Evolutionary conservation across 768 basidiomycete species (phyloP), one percentile per base, ranked within the genome.

Genomic region (Phallus indusiatus): DNA sequence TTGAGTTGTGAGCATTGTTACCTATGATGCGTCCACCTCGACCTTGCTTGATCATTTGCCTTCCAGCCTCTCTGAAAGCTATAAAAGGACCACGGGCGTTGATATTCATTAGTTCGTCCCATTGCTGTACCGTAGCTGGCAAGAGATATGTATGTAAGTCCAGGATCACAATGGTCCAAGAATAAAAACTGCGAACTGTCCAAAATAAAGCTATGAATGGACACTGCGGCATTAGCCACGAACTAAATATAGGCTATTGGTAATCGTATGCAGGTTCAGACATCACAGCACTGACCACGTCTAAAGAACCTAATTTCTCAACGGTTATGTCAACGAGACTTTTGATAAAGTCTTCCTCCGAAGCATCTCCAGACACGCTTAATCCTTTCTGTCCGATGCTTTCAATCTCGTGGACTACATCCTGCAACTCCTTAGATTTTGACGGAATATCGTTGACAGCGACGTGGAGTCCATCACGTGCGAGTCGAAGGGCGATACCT

Each of bases 271-370:
- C 17, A 17, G 16, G 22, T 49, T 48, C 12, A 4, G 9, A 14
- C 18, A 33, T 2, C n/a, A 54, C 7, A n/a, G 42, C 10, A 67
- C 79, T 60, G 52, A 79, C 80, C 17, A 79, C 78, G 60, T 81
- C 77, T 18, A 83, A 61, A 3, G 74, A 65, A 1, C 79, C 80
- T 9, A 80, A 67, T 10, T 64, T 61, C 7, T 67, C 46, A 1
- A 67, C 64, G 12, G 66, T 64, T 0, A 55, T 54, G 2, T 68
- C 67, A 1, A 83, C 66, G 68, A 81, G 71, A 6, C 24, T 56
- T 56, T 74, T 67, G 1, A 82, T 79, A 8, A 78, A 71, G 1
- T 62, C 63, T 55, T 81, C 80, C 1, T 64, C 47, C 9, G 69
- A 64, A 1, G 82, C 75, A 59, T 81, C 78, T 1, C 68, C 77